Evolutionary conservation across 352 stramenopile genomes (phyloP), one percentile per base, ranked within the genome.

Genomic region (Phytophthora pini): DNA sequence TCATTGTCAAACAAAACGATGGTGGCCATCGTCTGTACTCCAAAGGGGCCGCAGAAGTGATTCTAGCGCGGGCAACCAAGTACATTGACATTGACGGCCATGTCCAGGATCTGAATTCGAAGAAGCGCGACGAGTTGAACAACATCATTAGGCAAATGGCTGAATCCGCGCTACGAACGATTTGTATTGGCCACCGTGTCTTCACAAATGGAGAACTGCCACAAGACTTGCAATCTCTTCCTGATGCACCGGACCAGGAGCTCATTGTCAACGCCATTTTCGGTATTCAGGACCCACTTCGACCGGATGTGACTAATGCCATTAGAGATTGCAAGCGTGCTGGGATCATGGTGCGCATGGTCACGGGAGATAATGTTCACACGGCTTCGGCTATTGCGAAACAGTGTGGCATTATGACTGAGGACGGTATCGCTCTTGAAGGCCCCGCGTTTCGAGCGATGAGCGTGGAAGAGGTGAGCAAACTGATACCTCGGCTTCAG

Each of bases 281-380:
- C 40, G 97, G 96, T 58, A 99, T 99, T 61, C 88, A 98, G 65
- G 98, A 99, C 71, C 98, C 98, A 4, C 82, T 99, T 40, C 92
- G 97, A 15, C 79, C 82, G 0, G 96, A 99, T 68, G 97, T 99
- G 27, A 89, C 91, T 22, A 87, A 98, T 43, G 88, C 97, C 10
- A 97, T 99, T 26, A 76, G 80, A 13, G 89, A 90, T 44, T 99
- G 97, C 76, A 95, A 98, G 70, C 78, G 82, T 13, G 97, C 97
- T 6, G 98, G 98, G 26, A 99, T 99, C 68, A 98, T 98, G 74
- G 97, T 99, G 40, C 94, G 97, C 34, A 99, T 99, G 97, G 96
- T 99, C 60, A 99, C 98, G 5, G 98, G 98, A 52, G 98, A 99
- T 79, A 99, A 99, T 64, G 96, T 99, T 54, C 88, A 98, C 57